Percentiles rank a stretch among this genome's conserved stretches.
These are phyloP conservation scores for Aeminium ludgeri DNA, from an alignment of 495 filamentous ascomycete genomes.

Conservation along the genomic window DNA sequence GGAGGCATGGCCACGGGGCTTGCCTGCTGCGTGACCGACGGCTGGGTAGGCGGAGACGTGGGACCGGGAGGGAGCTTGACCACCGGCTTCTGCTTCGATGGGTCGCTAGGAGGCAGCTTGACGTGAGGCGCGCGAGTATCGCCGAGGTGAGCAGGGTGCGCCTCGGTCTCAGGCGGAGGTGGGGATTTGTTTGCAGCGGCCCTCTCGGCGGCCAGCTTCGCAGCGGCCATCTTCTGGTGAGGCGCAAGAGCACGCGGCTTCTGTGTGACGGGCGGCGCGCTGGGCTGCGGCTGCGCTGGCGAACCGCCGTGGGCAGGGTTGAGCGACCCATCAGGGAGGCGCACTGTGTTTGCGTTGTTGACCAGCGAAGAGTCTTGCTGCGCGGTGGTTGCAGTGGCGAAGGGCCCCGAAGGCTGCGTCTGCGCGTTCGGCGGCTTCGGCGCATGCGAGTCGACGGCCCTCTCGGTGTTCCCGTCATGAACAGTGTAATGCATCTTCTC, in stretches of 20 bases:
- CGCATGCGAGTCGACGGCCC: slow-evolving; percentile 7
- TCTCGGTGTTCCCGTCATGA: slow-evolving; percentile 9
- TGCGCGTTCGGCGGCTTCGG: slow-evolving; percentile 12
- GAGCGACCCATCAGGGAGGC: slow-evolving; percentile 12
- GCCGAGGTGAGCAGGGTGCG: slow-evolving; percentile 21
- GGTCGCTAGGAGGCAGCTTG: slow-evolving; percentile 23
- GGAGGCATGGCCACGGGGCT: slow-evolving; percentile 2
- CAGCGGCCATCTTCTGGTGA: background rate
- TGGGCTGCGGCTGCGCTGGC: slow-evolving; percentile 6
- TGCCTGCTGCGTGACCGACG: background rate
- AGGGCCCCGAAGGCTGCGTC: slow-evolving; percentile 12
- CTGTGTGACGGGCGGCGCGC: background rate
- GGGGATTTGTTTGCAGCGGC: slow-evolving; percentile 3
- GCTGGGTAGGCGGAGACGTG: slow-evolving; percentile 3
- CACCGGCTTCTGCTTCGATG: slow-evolving; percentile 12
- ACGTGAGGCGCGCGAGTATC: slow-evolving; percentile 19
- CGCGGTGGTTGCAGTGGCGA: slow-evolving; percentile 5
- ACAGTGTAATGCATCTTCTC: slow-evolving; percentile 8
- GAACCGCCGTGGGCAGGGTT: slow-evolving; percentile 11
- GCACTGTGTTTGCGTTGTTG: slow-evolving; percentile 10
- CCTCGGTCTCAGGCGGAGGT: slow-evolving; percentile 23
- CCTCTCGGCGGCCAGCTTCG: background rate
- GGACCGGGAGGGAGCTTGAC: slow-evolving; percentile 24
- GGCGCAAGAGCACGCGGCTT: no score
- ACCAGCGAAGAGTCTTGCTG: slow-evolving; percentile 1